Percentiles rank a stretch among this genome's conserved stretches.
Evolutionary conservation across 331 rosid genomes (phyloP).

Genomic region (Phaseolus coccineus): DNA sequence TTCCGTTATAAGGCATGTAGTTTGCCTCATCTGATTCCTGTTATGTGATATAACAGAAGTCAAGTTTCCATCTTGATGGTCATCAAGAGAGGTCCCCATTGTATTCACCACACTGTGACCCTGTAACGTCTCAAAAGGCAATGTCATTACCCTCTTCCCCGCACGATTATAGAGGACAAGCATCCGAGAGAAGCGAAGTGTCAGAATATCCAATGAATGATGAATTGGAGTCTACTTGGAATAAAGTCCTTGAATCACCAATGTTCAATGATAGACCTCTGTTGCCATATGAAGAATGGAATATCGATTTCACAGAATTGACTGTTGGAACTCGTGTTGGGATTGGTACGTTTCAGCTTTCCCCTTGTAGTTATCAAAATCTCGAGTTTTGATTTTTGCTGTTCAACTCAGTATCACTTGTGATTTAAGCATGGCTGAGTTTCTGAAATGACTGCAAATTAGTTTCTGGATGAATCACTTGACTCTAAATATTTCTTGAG

Average conservation of each 20-base stretch:
- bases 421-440: conserved; percentile 23
- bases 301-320: conserved; percentile 86
- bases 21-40: conserved; percentile 26
- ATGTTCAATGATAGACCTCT: conserved; percentile 69
- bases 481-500: conserved; percentile 29
- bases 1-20: conserved; percentile 12
- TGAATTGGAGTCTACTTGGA: conserved; percentile 84
- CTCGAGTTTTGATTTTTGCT: neutral
- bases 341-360: conserved; percentile 69
- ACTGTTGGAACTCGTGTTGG: conserved; percentile 97
- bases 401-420: conserved; percentile 20
- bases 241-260: conserved; percentile 76
- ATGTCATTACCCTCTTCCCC: conserved; percentile 96
- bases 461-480: conserved; percentile 33
- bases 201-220: conserved; percentile 54
- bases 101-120: conserved; percentile 52
- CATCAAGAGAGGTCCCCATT: conserved; percentile 48
- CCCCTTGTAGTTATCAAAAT: conserved; percentile 33
- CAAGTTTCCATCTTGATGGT: conserved; percentile 53
- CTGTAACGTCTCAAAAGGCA: conserved; percentile 77
- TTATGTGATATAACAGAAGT: conserved; percentile 43
- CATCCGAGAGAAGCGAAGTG: conserved; percentile 64
- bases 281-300: conserved; percentile 90
- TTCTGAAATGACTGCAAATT: conserved; percentile 31
- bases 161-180: conserved; percentile 74